Evolutionary conservation across 441 rosid genomes (phyloP).

Genomic region (Erysimum pusillum): DNA sequence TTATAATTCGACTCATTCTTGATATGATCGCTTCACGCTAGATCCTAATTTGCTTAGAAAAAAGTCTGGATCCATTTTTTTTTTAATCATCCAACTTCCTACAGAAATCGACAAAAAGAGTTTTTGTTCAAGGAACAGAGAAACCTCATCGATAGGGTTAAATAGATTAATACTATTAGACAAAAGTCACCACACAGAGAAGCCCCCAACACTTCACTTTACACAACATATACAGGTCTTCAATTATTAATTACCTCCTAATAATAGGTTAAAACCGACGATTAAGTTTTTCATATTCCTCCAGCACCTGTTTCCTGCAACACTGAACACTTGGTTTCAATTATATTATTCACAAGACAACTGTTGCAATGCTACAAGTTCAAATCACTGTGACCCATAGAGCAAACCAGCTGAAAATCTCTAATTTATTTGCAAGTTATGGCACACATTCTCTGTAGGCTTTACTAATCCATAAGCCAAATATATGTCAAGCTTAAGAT

Average conservation of each 20-base stretch:
- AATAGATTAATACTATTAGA: background rate
- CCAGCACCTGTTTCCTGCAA: conserved; percentile 26
- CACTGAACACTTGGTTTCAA: conserved; percentile 22
- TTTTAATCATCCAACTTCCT: too few species aligned
- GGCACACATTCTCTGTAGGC: background rate
- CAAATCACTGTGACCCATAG: background rate
- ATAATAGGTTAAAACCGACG: background rate
- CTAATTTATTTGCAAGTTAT: background rate
- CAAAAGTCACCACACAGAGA: background rate
- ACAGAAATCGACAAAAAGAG: too few species aligned
- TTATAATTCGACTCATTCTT: too few species aligned
- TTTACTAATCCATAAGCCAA: background rate
- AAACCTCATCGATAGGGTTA: background rate
- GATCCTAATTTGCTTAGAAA: too few species aligned
- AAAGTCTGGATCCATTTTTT: too few species aligned
- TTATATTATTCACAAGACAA: background rate
- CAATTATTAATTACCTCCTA: background rate
- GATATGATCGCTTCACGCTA: too few species aligned
- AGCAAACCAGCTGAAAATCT: background rate
- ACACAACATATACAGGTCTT: background rate
- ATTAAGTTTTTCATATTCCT: background rate
- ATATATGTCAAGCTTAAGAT: background rate
- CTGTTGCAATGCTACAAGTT: background rate
- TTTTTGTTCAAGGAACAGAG: background rate
- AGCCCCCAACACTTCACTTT: background rate